A percentile compares a stretch with the other conserved stretches of the same genome.
Conservation (phyloP, 208 protist species). For the Leishmania amazonensis region DNA sequence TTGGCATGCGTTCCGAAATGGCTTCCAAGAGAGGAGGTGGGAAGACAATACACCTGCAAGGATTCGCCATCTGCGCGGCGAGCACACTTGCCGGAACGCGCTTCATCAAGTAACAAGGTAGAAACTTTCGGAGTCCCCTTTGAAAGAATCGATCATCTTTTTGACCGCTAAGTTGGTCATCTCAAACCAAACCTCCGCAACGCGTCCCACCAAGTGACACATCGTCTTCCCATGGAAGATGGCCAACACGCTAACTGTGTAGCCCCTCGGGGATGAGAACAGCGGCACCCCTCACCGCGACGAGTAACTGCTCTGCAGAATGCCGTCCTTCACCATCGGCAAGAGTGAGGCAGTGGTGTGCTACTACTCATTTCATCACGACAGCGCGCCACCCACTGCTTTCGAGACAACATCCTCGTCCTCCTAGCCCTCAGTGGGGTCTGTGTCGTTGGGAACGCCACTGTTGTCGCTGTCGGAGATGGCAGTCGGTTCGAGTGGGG, state of each 20-base stretch:
- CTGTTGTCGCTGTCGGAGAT: slow-evolving; percentile 10
- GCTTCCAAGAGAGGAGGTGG: slow-evolving; percentile 26
- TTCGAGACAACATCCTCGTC: slow-evolving; percentile 24
- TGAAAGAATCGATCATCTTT: slow-evolving; percentile 16
- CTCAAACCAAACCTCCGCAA: slow-evolving; percentile 42
- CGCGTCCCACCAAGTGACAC: slow-evolving; percentile 31
- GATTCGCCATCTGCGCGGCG: slow-evolving; percentile 29
- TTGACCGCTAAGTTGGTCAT: slow-evolving; percentile 43
- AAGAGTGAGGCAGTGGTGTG: slow-evolving; percentile 42
- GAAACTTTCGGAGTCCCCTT: slow-evolving; percentile 11
- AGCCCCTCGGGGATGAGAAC: slow-evolving; percentile 33
- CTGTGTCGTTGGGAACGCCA: slow-evolving; percentile 7
- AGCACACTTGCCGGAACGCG: slow-evolving; percentile 14
- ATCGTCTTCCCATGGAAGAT: slow-evolving; percentile 29
- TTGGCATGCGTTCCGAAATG: slow-evolving; percentile 24
- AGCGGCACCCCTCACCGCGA: slow-evolving; percentile 47
- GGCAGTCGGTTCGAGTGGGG: not conserved
- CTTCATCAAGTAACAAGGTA: slow-evolving; percentile 41
- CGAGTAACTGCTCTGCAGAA: slow-evolving; percentile 32
- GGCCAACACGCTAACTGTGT: slow-evolving; percentile 46
- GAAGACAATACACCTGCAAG: slow-evolving; percentile 33
- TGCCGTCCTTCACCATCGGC: slow-evolving; percentile 40
- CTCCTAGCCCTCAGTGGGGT: slow-evolving; percentile 3
- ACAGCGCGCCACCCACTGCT: slow-evolving; percentile 44
- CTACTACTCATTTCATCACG: slow-evolving; percentile 33